These are phyloP conservation scores for Neostapfia colusana DNA, from an alignment of 176 grass and related monocot genomes.

Conservation along the genomic window DNA sequence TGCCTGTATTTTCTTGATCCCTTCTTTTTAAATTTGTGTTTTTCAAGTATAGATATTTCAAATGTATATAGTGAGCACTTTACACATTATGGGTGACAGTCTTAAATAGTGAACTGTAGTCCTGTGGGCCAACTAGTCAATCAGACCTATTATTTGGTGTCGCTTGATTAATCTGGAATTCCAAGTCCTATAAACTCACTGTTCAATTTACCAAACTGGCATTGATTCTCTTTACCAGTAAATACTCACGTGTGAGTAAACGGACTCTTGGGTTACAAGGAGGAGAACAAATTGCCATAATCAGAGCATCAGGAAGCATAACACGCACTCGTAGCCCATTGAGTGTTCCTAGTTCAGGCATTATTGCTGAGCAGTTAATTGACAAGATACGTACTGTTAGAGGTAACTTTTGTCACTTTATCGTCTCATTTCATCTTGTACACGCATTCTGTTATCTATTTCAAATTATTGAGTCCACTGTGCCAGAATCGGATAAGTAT, in stretches of 20 bases:
- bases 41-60: conserved; percentile 25
- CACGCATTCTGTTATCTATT: background rate
- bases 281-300: conserved; percentile 75
- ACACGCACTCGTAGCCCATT: conserved; percentile 62
- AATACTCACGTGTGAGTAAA: conserved; percentile 89
- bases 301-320: conserved; percentile 92
- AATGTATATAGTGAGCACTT: conserved; percentile 19
- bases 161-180: conserved; percentile 24
- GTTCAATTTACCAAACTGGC: conserved; percentile 31
- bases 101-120: conserved; percentile 16
- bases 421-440: background rate
- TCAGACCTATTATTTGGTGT: conserved; percentile 5
- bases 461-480: conserved; percentile 36
- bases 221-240: conserved; percentile 54
- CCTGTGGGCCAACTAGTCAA: conserved; percentile 5
- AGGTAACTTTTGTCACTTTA: conserved; percentile 52
- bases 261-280: conserved; percentile 85
- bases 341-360: conserved; percentile 69
- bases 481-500: conserved; percentile 78
- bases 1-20: background rate
- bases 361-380: conserved; percentile 85
- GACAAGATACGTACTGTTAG: conserved; percentile 84
- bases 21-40: background rate
- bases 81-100: background rate
- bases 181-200: background rate